A percentile compares a stretch with the other conserved stretches of the same genome.
Conservation (phyloP, 768 basidiomycete genomes). For the Xanthoconium stramineum region DNA sequence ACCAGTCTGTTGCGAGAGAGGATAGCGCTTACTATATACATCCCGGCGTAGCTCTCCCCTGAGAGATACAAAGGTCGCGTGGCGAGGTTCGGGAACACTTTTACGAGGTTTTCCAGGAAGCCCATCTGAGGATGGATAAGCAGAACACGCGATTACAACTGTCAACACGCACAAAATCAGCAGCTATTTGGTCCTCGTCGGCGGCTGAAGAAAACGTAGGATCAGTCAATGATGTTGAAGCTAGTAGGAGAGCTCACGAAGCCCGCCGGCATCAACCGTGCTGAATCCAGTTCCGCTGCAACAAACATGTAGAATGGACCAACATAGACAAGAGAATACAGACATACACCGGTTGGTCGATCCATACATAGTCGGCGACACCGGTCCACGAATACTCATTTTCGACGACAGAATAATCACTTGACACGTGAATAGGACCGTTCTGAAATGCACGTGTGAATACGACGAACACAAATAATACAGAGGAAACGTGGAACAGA, state of each 20-base stretch:
- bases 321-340: background rate
- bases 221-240: background rate
- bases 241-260: slow-evolving; percentile 35
- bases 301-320: background rate
- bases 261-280: slow-evolving; percentile 57
- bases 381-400: background rate
- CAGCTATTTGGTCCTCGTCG: slow-evolving; percentile 63
- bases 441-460: background rate
- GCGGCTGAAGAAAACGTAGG: slow-evolving; percentile 35
- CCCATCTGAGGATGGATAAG: slow-evolving; percentile 47
- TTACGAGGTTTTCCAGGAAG: slow-evolving; percentile 66
- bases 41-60: slow-evolving; percentile 76
- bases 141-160: background rate
- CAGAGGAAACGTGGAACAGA: background rate
- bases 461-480: background rate
- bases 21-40: slow-evolving; percentile 50
- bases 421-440: background rate
- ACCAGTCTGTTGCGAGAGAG: slow-evolving; percentile 26
- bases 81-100: slow-evolving; percentile 65
- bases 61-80: slow-evolving; percentile 63
- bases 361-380: background rate
- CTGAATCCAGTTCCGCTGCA: slow-evolving; percentile 34
- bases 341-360: background rate
- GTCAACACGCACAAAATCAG: slow-evolving; percentile 36
- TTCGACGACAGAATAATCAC: background rate